Base-by-base conservation (phyloP, 2,329 filamentous ascomycete species). In the Microdochium nivale region DNA sequence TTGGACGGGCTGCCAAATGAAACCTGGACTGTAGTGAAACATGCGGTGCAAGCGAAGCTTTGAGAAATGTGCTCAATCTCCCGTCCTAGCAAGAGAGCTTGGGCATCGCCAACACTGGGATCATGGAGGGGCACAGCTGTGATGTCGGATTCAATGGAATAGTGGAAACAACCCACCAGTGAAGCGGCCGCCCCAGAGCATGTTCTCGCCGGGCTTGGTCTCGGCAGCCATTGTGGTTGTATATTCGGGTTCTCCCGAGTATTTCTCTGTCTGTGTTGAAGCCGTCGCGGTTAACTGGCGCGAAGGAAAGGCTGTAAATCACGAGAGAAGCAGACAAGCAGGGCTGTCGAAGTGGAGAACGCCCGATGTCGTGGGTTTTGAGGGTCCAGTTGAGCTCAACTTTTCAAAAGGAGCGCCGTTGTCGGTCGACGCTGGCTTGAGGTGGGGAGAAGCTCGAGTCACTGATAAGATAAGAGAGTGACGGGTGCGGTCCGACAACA, bases 131-230 rank as follows among this genome's bases (percentile, higher is more conserved):
- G 48, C 48, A 46, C 53, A 54, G 56, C 37, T 53, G 33, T 23
- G 30, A 23, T 25, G 46, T 27, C 24, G 24, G 46, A 9, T 5
- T 7, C 27, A 30, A 30, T 8, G 23, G 16, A 23, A 44, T 13
- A 23, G 40, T 21, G 19, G 19, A 24, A 21, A 32, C 27, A 35
- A 55, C 64, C 48, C 66, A 76, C 73, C 72, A 51, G 74, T 77
- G 58, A 80, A 79, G 53, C 75, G 69, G 55, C 76, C 75, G 56
- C 73, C 74, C 76, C 70, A 68, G 33, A 62, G 50, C 59, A 62
- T 61, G 48, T 60, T 61, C 49, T 56, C 58, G 14, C 55, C 57
- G 14, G 58, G 56, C 46, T 59, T 59, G 16, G 46, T 27, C 25
- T 11, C 30, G 46, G 46, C 9, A 10, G 46, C 40, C 40, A 44